Percentiles rank a stretch among this genome's conserved stretches.
Conservation (phyloP, 148 eudicot genomes). For the Vaccinium myrtillus region DNA sequence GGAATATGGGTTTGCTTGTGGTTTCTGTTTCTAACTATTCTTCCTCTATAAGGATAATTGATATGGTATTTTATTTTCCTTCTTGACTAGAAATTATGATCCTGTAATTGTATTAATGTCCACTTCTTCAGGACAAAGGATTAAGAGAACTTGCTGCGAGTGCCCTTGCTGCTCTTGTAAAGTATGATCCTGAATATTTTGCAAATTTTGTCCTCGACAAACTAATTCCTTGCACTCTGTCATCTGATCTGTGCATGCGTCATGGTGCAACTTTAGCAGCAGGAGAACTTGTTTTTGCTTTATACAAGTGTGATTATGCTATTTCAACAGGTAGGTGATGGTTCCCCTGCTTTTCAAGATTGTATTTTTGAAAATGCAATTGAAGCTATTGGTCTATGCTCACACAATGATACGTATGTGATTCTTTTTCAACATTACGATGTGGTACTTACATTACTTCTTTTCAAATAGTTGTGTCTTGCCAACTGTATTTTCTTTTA, state of each 20-base stretch:
- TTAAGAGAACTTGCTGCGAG: slow-evolving; percentile 91
- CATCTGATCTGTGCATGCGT: slow-evolving; percentile 93
- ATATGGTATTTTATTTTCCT: background rate
- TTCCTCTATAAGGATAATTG: background rate
- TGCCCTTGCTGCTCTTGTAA: slow-evolving; percentile 84
- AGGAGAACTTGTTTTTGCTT: slow-evolving; percentile 79
- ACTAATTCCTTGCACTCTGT: slow-evolving; percentile 77
- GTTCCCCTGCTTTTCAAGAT: slow-evolving; percentile 4
- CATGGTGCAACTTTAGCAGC: slow-evolving; percentile 96
- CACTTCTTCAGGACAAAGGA: slow-evolving; percentile 70
- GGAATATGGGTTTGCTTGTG: background rate
- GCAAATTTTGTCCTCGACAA: slow-evolving; percentile 63
- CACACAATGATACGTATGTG: background rate
- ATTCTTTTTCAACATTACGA: background rate
- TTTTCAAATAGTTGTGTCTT: background rate
- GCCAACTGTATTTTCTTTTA: background rate
- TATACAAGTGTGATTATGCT: slow-evolving; percentile 54
- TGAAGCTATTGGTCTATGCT: slow-evolving; percentile 1
- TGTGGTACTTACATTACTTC: background rate
- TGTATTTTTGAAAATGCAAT: background rate
- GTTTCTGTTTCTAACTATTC: background rate
- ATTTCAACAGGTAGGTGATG: slow-evolving; percentile 62
- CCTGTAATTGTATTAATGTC: slow-evolving; percentile 10
- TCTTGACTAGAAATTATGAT: slow-evolving; percentile 8
- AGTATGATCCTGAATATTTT: slow-evolving; percentile 72